Evolutionary conservation across 768 basidiomycete genomes (phyloP).

Genomic region (Candolleomyces efflorescens): DNA sequence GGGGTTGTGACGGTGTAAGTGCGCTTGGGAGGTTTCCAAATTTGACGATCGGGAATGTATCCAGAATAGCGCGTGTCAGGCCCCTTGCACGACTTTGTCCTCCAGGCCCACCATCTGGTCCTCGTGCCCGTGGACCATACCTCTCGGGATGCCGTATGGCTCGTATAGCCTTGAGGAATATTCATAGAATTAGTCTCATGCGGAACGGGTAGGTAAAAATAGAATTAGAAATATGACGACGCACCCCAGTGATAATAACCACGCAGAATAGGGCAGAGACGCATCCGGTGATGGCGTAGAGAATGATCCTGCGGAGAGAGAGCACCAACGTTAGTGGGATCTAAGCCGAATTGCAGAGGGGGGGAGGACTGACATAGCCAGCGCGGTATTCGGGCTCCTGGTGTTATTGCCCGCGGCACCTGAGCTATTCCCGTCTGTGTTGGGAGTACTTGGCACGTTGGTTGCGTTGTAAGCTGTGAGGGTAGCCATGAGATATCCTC

Average conservation of each 20-base stretch:
- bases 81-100: slow-evolving; percentile 74
- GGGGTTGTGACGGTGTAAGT: background rate
- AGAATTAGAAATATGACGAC: slow-evolving; percentile 25
- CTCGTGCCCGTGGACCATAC: slow-evolving; percentile 70
- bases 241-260: slow-evolving; percentile 81
- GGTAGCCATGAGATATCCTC: slow-evolving; percentile 69
- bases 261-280: slow-evolving; percentile 82
- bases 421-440: background rate
- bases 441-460: slow-evolving; percentile 10
- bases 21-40: slow-evolving; percentile 42
- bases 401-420: background rate
- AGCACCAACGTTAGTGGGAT: slow-evolving; percentile 1
- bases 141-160: slow-evolving; percentile 87
- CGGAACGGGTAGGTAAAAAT: background rate
- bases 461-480: slow-evolving; percentile 65
- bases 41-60: slow-evolving; percentile 93
- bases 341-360: slow-evolving; percentile 3
- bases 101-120: slow-evolving; percentile 18
- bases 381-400: slow-evolving; percentile 39
- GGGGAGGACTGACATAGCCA: slow-evolving; percentile 64
- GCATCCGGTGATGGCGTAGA: slow-evolving; percentile 86
- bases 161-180: slow-evolving; percentile 66
- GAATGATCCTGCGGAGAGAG: slow-evolving; percentile 54
- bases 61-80: slow-evolving; percentile 87
- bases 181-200: slow-evolving; percentile 6